Conservation (phyloP, 2,329 filamentous ascomycete genomes). For the Cercospora janseana region DNA sequence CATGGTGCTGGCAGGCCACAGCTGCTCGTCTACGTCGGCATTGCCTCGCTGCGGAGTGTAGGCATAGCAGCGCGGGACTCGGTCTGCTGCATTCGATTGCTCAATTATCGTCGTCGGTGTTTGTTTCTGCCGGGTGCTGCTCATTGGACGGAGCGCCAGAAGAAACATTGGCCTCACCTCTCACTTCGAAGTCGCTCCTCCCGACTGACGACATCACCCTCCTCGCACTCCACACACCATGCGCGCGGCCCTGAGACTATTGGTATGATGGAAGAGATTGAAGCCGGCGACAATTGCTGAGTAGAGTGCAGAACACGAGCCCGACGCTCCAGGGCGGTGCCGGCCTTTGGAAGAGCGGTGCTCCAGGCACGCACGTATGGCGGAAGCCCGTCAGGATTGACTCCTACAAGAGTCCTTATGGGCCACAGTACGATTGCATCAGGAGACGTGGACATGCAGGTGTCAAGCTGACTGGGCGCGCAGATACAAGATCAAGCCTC, state of each 20-base stretch:
- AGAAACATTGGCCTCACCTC: slow-evolving; percentile 5
- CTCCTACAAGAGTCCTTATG: slow-evolving; percentile 57
- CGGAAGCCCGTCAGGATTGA: slow-evolving; percentile 43
- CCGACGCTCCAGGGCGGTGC: slow-evolving; percentile 19
- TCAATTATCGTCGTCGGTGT: slow-evolving; percentile 4
- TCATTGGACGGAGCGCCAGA: background rate
- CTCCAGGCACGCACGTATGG: slow-evolving; percentile 36
- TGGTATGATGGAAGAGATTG: slow-evolving; percentile 22
- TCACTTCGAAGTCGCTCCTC: background rate
- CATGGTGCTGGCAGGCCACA: slow-evolving; percentile 3
- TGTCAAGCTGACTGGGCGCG: slow-evolving; percentile 11
- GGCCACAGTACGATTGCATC: slow-evolving; percentile 52
- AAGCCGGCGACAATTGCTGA: slow-evolving; percentile 12
- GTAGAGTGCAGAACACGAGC: slow-evolving; percentile 12
- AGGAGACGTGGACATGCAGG: background rate
- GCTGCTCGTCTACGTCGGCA: slow-evolving; percentile 3
- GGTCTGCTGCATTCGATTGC: background rate
- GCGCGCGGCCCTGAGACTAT: slow-evolving; percentile 34
- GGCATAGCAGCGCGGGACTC: background rate
- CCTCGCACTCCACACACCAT: slow-evolving; percentile 25
- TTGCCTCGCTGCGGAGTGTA: background rate
- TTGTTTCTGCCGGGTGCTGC: background rate
- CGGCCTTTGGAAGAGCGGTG: slow-evolving; percentile 15
- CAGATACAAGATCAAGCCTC: slow-evolving; percentile 51
- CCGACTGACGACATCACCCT: slow-evolving; percentile 3